A percentile compares a stretch with the other conserved stretches of the same genome.
Evolutionary conservation across 1,284 basidiomycete genomes (phyloP).

Genomic region (Trichosporon sp.): DNA sequence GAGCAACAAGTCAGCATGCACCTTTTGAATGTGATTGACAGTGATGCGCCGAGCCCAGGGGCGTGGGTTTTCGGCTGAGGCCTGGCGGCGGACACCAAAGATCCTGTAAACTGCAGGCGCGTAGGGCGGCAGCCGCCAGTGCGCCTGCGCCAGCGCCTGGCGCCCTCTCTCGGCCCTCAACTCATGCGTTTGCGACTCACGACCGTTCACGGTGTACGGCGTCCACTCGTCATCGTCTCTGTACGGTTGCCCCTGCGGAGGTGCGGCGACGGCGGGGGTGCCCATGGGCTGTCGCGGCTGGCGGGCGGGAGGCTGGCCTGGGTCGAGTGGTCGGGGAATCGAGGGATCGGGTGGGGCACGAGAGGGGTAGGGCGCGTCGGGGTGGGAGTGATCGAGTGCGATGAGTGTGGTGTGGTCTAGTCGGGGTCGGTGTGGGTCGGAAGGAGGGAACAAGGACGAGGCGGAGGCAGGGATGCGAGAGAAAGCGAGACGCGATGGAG

Average conservation of each 20-base stretch:
- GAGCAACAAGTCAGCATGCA: background rate
- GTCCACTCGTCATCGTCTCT: background rate
- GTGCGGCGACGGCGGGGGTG: background rate
- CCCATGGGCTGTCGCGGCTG: slow-evolving; percentile 1
- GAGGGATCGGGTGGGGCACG: background rate
- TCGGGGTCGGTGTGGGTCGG: background rate
- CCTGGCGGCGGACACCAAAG: background rate
- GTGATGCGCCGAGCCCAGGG: background rate
- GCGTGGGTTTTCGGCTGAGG: background rate
- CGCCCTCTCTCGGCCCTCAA: too few relatives aligned
- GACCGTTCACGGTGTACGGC: background rate
- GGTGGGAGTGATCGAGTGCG: background rate
- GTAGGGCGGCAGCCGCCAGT: background rate
- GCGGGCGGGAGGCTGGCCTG: background rate
- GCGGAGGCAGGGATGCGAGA: background rate
- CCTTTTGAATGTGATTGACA: background rate
- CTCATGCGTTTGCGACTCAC: background rate
- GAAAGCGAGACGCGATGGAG: background rate
- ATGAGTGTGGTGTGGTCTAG: background rate
- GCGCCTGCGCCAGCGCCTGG: too few relatives aligned
- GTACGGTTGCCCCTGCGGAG: background rate
- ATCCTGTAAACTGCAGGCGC: background rate
- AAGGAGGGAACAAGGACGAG: background rate
- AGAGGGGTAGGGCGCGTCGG: background rate
- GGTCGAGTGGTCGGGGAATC: background rate